Evolutionary conservation across 305 asterid genomes (phyloP).

Genomic region (Fraxinus albicans): DNA sequence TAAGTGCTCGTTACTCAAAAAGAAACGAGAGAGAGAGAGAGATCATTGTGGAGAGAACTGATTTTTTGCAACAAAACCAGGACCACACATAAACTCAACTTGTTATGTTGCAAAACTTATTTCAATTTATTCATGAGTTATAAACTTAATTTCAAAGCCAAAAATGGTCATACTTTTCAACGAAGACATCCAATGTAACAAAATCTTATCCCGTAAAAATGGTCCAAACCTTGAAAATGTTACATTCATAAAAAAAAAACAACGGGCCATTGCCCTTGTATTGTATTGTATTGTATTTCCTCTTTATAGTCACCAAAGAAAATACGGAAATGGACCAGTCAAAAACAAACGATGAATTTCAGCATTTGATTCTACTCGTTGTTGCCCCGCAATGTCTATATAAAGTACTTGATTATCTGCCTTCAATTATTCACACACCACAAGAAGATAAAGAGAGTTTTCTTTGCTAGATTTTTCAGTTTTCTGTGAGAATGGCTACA

Average conservation of each 20-base stretch:
- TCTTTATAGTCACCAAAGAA: neutral
- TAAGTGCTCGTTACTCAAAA: too few species aligned
- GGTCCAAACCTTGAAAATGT: neutral
- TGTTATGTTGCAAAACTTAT: neutral
- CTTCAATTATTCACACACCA: neutral
- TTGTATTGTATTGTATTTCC: too few species aligned
- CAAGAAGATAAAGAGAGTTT: neutral
- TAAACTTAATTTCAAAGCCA: too few species aligned
- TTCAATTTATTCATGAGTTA: neutral
- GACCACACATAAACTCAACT: neutral
- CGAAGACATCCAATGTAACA: neutral
- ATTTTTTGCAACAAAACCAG: neutral
- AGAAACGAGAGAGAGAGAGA: too few species aligned
- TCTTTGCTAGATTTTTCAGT: neutral
- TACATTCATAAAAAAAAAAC: neutral
- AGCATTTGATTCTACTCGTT: neutral
- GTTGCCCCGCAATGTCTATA: neutral
- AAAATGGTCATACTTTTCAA: neutral
- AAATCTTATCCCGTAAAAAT: neutral
- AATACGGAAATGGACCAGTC: neutral
- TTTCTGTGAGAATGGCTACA: neutral
- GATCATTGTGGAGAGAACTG: neutral
- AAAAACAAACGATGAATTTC: neutral
- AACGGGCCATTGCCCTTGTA: neutral
- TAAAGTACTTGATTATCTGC: neutral